Percentiles rank a stretch among this genome's conserved stretches.
Conservation (phyloP, 2,329 filamentous ascomycete species). For the Neobulgaria alba region DNA sequence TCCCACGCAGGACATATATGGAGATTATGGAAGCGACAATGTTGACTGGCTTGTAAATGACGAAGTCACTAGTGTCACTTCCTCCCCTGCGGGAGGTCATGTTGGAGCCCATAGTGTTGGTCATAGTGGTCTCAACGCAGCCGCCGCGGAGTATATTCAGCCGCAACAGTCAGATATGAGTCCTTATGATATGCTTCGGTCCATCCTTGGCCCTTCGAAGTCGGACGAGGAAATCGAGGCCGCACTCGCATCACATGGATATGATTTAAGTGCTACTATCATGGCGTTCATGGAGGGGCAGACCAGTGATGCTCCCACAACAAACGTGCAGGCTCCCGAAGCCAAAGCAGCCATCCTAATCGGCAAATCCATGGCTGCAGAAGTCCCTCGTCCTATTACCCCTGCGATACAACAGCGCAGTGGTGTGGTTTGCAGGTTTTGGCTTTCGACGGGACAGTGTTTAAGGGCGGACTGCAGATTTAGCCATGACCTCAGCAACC, state of each 20-base stretch:
- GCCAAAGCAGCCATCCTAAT: conserved; percentile 64
- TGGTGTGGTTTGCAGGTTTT: conserved; percentile 94
- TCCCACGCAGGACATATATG: conserved; percentile 76
- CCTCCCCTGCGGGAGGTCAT: conserved; percentile 59
- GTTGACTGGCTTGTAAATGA: conserved; percentile 94
- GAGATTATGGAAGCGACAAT: conserved; percentile 86
- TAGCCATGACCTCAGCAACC: conserved; percentile 90
- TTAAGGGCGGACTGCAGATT: conserved; percentile 93
- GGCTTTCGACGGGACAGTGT: conserved; percentile 90
- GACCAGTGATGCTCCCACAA: conserved; percentile 39
- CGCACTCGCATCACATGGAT: conserved; percentile 81
- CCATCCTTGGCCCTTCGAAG: conserved; percentile 80
- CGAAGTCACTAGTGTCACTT: conserved; percentile 71
- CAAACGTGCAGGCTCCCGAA: conserved; percentile 41
- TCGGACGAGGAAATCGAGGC: conserved; percentile 91
- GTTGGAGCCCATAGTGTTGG: too few species aligned
- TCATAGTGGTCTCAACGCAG: conserved; percentile 67
- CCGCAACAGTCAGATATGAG: conserved; percentile 79
- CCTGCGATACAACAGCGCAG: conserved; percentile 71
- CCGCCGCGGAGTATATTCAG: conserved; percentile 69
- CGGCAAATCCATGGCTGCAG: conserved; percentile 79
- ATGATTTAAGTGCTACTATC: conserved; percentile 88
- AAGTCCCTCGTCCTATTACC: conserved; percentile 63
- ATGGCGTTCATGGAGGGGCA: conserved; percentile 77
- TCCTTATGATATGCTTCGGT: conserved; percentile 94